Base-by-base conservation (phyloP, 2,329 filamentous ascomycete species). In the Rutstroemia sydowiana region DNA sequence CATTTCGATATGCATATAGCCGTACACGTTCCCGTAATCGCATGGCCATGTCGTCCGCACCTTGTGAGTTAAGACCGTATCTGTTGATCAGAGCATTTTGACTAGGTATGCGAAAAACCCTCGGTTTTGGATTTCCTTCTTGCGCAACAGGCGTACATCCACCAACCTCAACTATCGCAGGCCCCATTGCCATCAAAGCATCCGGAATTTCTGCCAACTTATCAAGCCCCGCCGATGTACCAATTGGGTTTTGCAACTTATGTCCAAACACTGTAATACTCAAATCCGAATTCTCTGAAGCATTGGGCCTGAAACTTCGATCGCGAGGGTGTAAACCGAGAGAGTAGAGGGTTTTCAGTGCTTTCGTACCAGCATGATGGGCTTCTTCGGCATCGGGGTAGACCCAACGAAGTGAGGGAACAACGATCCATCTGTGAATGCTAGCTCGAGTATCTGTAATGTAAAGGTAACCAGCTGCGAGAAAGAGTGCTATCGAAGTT, bases 171-270 rank as follows among this genome's bases (percentile, higher is more conserved):
- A 98, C 88, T 34, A 97, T 77, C 3, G 83, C 85, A 21, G 92
- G 84, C 30, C 93, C 93, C 3, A 96, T 73, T 7, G 84, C 88
- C 65, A 97, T 87, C 32, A 98, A 75, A 13, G 84, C 79, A 62
- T 92, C 87, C 1, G 91, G 87, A 49, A 97, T 84, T 56, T 95
- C 88, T 49, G 85, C 93, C 65, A 95, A 81, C 75, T 98, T 97
- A 73, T 97, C 93, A 40, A 98, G 82, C 9, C 93, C 93, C 5
- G 89, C 93, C n/a, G 89, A 95, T 57, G 95, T 95, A 52, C 87
- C 93, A 62, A 98, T 83, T 1, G 93, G 93, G 70, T 96, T 97
- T 62, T 79, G 75, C 43, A 98, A 71, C 3, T 73, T 76, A 56
- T 85, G 79, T 32, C 87, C 89, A 66, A 95, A 96, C 18, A 97